Conservation (phyloP, 108 stramenopile species). For the Epipyxis sp. region DNA sequence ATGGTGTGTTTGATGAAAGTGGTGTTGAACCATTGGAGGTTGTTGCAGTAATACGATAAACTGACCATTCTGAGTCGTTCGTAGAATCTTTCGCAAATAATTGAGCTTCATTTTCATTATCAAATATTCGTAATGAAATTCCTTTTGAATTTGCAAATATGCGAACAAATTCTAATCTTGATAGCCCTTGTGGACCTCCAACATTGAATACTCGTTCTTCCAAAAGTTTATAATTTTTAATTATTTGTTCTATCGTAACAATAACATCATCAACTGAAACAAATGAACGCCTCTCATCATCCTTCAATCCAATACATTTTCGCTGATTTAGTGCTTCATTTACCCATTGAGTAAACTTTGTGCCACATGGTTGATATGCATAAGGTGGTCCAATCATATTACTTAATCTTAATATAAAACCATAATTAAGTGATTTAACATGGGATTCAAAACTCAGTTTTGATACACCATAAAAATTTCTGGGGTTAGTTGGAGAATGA, state of each 20-base stretch:
- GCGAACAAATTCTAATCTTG: not conserved
- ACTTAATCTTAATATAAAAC: constrained; percentile 8
- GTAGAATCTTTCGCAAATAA: not conserved
- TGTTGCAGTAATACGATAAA: not conserved
- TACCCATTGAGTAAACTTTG: constrained; percentile 1
- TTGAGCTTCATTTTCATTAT: not conserved
- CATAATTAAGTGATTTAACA: not conserved
- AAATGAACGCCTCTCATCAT: constrained; percentile 5
- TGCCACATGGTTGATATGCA: not conserved
- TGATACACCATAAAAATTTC: not conserved
- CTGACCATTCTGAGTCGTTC: not conserved
- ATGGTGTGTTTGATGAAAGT: not conserved
- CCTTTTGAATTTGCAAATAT: not conserved
- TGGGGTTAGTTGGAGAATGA: not conserved
- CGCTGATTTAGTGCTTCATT: not conserved
- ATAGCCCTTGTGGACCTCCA: constrained; percentile 20
- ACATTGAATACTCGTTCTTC: constrained; percentile 17
- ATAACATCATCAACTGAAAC: constrained; percentile 20
- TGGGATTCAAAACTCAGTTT: not conserved
- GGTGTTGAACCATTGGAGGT: not conserved
- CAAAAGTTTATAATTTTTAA: not conserved
- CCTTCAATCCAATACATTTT: not conserved
- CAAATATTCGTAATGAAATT: not conserved
- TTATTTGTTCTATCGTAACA: too few relatives aligned
- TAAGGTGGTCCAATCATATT: constrained; percentile 26